These are phyloP conservation scores for Nyssa sinensis DNA, from an alignment of 148 eudicot species.

Conservation along the genomic window DNA sequence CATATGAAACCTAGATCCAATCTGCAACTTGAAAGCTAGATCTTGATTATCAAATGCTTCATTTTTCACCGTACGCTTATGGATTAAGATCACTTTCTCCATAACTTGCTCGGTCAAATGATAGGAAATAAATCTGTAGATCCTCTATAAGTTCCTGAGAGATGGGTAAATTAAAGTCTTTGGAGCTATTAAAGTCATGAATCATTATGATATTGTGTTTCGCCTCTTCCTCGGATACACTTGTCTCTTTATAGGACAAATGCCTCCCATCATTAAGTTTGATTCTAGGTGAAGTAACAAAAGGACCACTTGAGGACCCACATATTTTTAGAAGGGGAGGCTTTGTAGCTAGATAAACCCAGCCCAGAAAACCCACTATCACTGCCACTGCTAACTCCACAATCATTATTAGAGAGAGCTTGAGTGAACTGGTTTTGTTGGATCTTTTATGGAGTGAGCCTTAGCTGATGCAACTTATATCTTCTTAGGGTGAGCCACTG, in stretches of 20 bases:
- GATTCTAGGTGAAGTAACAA: slow-evolving; percentile 61
- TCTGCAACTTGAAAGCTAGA: slow-evolving; percentile 64
- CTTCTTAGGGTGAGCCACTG: slow-evolving; percentile 11
- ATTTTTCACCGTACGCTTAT: slow-evolving; percentile 55
- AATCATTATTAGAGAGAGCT: slow-evolving; percentile 44
- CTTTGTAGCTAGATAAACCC: slow-evolving; percentile 40
- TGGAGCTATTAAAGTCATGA: slow-evolving; percentile 66
- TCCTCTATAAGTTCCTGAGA: slow-evolving; percentile 65
- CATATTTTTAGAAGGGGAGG: slow-evolving; percentile 59
- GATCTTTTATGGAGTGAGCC: slow-evolving; percentile 57
- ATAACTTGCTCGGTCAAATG: slow-evolving; percentile 79
- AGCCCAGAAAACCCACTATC: slow-evolving; percentile 32
- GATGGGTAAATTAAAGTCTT: slow-evolving; percentile 44
- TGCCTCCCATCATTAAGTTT: slow-evolving; percentile 69
- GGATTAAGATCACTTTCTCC: slow-evolving; percentile 91
- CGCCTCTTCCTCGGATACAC: slow-evolving; percentile 60
- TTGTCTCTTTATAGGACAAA: slow-evolving; percentile 66
- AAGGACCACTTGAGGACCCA: slow-evolving; percentile 69
- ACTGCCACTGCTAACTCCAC: slow-evolving; percentile 40
- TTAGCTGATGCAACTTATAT: slow-evolving; percentile 66
- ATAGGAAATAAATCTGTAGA: slow-evolving; percentile 47
- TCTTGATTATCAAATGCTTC: slow-evolving; percentile 77
- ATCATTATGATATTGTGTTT: slow-evolving; percentile 51
- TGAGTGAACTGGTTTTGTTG: slow-evolving; percentile 30
- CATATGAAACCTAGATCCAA: slow-evolving; percentile 71